Conservation (phyloP, 2,329 filamentous ascomycete species). For the Thermochaetoides dissita region DNA sequence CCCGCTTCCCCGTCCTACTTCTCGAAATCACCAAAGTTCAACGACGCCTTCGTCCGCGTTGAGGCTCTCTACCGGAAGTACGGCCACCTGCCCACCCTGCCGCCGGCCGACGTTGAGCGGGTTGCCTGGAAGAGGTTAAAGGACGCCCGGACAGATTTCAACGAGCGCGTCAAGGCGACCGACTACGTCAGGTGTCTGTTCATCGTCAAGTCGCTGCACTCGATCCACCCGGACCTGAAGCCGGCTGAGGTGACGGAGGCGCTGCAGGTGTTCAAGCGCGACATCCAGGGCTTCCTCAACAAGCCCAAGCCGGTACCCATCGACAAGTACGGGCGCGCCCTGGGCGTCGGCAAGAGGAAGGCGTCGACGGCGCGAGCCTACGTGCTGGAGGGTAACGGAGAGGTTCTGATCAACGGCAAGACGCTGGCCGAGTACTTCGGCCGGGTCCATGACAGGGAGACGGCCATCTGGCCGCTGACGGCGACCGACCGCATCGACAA, state of each 20-base stretch:
- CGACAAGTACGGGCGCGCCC: constrained; percentile 63
- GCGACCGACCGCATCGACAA: constrained; percentile 75
- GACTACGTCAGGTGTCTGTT: constrained; percentile 67
- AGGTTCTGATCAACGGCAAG: constrained; percentile 82
- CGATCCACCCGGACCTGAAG: constrained; percentile 66
- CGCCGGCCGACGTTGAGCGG: constrained; percentile 51
- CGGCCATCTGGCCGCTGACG: constrained; percentile 80
- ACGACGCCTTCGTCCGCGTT: constrained; percentile 66
- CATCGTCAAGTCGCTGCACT: constrained; percentile 66
- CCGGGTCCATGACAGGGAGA: constrained; percentile 85
- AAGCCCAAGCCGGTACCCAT: constrained; percentile 48
- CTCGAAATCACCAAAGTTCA: constrained; percentile 71
- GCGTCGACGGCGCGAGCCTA: constrained; percentile 71
- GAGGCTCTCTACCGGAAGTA: constrained; percentile 60
- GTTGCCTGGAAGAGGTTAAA: constrained; percentile 69
- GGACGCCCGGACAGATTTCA: constrained; percentile 58
- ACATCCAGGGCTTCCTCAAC: constrained; percentile 57
- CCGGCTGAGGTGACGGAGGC: constrained; percentile 54
- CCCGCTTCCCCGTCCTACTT: constrained; percentile 91
- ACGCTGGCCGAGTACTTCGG: constrained; percentile 70
- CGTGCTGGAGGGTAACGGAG: constrained; percentile 83
- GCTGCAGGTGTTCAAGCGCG: constrained; percentile 57
- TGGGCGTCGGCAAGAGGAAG: constrained; percentile 78
- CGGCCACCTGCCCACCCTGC: constrained; percentile 55
- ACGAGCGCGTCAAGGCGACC: constrained; percentile 59